Conservation (phyloP, 106 monocot species). For the Cymbidium sinense region DNA sequence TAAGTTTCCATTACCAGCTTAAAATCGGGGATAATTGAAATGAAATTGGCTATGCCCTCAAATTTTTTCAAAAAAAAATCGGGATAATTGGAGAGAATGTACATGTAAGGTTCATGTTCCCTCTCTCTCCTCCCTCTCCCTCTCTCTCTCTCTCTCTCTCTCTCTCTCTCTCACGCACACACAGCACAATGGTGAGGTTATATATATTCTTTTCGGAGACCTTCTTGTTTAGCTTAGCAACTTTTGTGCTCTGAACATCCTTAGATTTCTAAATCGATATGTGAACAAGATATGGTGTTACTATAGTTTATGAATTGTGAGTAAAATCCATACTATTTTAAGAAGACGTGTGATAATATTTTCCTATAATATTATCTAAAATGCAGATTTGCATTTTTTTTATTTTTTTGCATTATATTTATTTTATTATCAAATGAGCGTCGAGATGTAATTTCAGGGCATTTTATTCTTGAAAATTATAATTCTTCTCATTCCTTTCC, state of each 20-base stretch:
- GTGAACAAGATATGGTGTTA: neutral
- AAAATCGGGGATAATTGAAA: no score
- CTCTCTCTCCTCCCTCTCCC: neutral
- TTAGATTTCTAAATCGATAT: neutral
- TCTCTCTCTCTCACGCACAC: neutral
- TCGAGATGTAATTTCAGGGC: no score
- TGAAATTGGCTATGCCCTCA: no score
- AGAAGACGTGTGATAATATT: neutral
- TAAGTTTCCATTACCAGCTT: neutral
- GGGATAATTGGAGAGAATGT: neutral
- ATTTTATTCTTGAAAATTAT: no score
- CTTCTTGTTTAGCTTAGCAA: no score
- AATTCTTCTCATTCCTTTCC: no score
- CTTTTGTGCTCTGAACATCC: neutral
- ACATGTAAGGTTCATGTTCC: neutral
- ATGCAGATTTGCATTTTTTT: neutral
- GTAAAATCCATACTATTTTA: neutral
- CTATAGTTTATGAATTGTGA: neutral
- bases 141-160: neutral
- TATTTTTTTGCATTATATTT: neutral
- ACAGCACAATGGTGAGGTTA: neutral
- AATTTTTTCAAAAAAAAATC: no score
- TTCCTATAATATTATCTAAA: no score
- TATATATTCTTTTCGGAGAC: no score
- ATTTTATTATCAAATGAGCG: neutral